Conservation (phyloP, 78 protist genomes). For the Corallochytrium limacisporum region DNA sequence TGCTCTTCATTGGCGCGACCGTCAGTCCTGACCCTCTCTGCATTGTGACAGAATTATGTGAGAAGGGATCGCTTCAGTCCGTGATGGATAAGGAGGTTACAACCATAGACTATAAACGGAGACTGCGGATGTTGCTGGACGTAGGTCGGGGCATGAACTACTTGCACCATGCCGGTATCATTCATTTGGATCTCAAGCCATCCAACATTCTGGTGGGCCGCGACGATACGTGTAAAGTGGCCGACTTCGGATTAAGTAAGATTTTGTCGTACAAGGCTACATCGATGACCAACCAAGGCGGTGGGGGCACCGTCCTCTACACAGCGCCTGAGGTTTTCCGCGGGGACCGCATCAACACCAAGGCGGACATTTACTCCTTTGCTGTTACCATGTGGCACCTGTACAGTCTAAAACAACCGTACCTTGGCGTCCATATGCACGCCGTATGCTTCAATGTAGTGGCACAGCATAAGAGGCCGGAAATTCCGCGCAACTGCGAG, state of each 20-base stretch:
- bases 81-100: not conserved
- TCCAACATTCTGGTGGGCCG: conserved; percentile 12
- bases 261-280: not conserved
- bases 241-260: conserved; percentile 11
- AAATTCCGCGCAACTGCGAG: not conserved
- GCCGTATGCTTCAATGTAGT: conserved; percentile 29
- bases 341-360: conserved; percentile 11
- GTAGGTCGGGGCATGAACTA: conserved; percentile 28
- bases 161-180: conserved; percentile 16
- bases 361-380: conserved; percentile 13
- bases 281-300: conserved; percentile 1
- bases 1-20: conserved; percentile 12
- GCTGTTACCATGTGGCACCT: conserved; percentile 15
- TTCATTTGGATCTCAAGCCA: conserved; percentile 30
- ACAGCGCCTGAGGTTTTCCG: conserved; percentile 27
- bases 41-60: not conserved
- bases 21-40: conserved; percentile 28
- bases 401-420: not conserved
- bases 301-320: conserved; percentile 24
- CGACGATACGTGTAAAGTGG: conserved; percentile 19
- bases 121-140: not conserved
- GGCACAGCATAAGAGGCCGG: not conserved
- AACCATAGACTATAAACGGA: not conserved
- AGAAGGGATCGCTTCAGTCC: not conserved
- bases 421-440: conserved; percentile 1